These are phyloP conservation scores for Polychaeton citri DNA, from an alignment of 2,329 filamentous ascomycete genomes.

Conservation along the genomic window DNA sequence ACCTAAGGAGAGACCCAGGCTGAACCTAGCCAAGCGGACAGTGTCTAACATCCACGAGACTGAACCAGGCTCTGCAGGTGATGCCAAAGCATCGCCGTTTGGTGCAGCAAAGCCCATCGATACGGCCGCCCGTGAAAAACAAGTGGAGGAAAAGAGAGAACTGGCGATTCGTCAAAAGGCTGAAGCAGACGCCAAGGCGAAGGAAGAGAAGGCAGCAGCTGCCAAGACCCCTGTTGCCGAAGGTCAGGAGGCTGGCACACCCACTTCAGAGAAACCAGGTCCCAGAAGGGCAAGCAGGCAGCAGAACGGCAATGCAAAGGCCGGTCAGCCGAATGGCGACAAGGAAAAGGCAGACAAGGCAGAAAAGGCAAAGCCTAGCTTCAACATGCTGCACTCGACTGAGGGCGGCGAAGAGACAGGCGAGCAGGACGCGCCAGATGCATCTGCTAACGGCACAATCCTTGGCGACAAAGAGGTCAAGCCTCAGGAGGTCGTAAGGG, in stretches of 20 bases:
- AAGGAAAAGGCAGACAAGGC: conserved; percentile 25
- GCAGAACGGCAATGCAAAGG: conserved; percentile 16
- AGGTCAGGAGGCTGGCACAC: conserved; percentile 23
- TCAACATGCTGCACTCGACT: conserved; percentile 38
- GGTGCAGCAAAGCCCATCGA: conserved; percentile 90
- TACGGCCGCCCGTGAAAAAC: conserved; percentile 74
- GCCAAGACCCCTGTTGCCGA: conserved; percentile 38
- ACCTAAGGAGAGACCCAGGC: conserved; percentile 56
- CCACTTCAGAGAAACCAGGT: conserved; percentile 28
- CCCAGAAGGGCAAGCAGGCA: conserved; percentile 14
- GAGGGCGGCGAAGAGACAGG: conserved; percentile 20
- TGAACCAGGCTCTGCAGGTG: conserved; percentile 32
- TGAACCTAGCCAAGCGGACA: conserved; percentile 85
- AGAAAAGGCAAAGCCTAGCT: conserved; percentile 12
- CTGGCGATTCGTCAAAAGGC: conserved; percentile 66
- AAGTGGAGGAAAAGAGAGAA: conserved; percentile 79
- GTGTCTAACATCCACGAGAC: conserved; percentile 59
- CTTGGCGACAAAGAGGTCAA: conserved; percentile 41
- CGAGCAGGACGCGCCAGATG: conserved; percentile 28
- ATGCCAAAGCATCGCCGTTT: conserved; percentile 73
- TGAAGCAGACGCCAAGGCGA: conserved; percentile 74
- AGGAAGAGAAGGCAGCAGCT: conserved; percentile 56
- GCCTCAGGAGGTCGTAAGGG: conserved; percentile 40
- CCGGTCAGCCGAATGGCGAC: conserved; percentile 25
- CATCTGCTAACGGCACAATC: conserved; percentile 36